These are phyloP conservation scores for Pyricularia sp. DNA, from an alignment of 2,329 filamentous ascomycete genomes.

Conservation along the genomic window DNA sequence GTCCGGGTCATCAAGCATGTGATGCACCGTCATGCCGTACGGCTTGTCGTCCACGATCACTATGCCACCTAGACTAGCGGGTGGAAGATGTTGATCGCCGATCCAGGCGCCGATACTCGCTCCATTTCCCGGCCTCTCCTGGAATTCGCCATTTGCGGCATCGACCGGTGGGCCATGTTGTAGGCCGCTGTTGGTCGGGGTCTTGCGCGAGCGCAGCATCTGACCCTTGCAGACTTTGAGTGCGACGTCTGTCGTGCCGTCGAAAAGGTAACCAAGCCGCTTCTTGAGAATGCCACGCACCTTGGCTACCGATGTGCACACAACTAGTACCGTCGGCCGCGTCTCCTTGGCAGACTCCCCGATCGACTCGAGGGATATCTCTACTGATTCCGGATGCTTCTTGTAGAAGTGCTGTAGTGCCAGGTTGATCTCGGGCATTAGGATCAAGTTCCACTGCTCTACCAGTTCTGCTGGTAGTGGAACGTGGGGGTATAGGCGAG, in stretches of 20 bases:
- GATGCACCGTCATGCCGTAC: constrained; percentile 92
- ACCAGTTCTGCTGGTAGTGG: constrained; percentile 46
- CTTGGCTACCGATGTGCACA: constrained; percentile 62
- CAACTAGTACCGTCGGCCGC: constrained; percentile 61
- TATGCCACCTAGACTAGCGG: constrained; percentile 81
- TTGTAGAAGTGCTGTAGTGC: constrained; percentile 58
- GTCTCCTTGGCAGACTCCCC: constrained; percentile 54
- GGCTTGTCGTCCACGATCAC: constrained; percentile 73
- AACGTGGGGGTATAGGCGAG: constrained; percentile 45
- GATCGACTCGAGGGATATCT: constrained; percentile 64
- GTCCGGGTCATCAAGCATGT: constrained; percentile 72
- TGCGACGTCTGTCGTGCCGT: constrained; percentile 46
- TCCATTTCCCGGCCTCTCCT: constrained; percentile 66
- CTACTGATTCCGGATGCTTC: constrained; percentile 62
- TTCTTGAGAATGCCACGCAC: constrained; percentile 60
- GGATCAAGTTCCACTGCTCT: constrained; percentile 56
- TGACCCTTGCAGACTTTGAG: constrained; percentile 62
- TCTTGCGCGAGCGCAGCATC: constrained; percentile 45
- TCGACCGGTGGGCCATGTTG: constrained; percentile 10
- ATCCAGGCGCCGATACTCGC: constrained; percentile 89
- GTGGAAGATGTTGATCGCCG: constrained; percentile 71
- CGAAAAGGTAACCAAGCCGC: constrained; percentile 52
- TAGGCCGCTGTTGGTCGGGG: neutral
- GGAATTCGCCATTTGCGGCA: constrained; percentile 60
- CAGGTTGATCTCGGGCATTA: constrained; percentile 62